Evolutionary conservation across 140 eudicot species (phyloP), one percentile per base, ranked within the genome.

Genomic region (Senecio squalidus): DNA sequence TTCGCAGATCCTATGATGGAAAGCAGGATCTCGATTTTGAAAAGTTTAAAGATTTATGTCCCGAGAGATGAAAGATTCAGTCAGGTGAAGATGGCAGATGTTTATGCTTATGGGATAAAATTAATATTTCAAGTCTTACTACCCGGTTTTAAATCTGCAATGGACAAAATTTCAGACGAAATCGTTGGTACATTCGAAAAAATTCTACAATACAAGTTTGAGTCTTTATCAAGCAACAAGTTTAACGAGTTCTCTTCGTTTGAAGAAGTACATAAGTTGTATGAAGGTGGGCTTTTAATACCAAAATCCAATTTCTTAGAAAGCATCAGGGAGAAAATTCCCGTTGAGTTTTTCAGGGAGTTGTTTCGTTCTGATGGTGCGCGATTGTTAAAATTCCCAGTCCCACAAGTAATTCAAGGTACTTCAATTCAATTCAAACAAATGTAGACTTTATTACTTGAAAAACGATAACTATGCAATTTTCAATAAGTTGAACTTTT

Each of bases 1-100:
- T 44, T 51, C 39, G 7, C 76, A 83, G 92, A 79, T 83, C 86
- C 86, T 5, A 11, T 46, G 2, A 76, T 44, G 10, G 92, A 83
- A 54, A 83, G 79, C 68, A 54, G 86, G 54, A 48, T 80, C 29
- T 76, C 84, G 0, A 63, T 83, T 53, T 15, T 66, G 13, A 3
- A 73, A 22, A 79, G 84, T 63, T 67, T 79, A 26, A 13, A 54
- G 9, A 70, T 83, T 15, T 83, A 83, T 40, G 87, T 83, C 46
- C 92, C 92, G 2, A 70, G 66, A 36, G 92, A 83, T 3, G 92
- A 83, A 56, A 45, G 73, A 56, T 83, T 83, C 23, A 71, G 75
- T 22, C 67, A 70, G 4, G 6, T 83, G 39, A 83, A 83, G 53
- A 27, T 67, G 40, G 53, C 67, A 18, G 86, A 83, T 64, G 80